A percentile compares a stretch with the other conserved stretches of the same genome.
phyloP scores from a whole-genome alignment of 257 asterid genomes.

The Solanum etuberosum region DNA sequence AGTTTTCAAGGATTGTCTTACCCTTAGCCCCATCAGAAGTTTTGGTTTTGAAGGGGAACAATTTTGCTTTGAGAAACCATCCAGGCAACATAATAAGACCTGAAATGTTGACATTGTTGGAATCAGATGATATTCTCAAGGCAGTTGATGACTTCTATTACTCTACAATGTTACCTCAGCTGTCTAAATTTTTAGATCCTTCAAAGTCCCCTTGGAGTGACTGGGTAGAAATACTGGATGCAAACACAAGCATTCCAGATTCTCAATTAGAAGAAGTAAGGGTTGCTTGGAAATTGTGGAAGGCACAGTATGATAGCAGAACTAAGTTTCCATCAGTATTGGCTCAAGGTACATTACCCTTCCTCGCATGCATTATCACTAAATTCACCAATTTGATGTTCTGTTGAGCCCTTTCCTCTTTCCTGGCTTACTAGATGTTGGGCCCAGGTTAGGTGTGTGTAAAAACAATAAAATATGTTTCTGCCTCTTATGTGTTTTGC shows the following conservation, averaged over 20 bases:
- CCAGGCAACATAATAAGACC: constrained; percentile 71
- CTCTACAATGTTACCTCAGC: constrained; percentile 57
- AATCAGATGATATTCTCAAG: constrained; percentile 61
- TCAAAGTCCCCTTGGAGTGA: constrained; percentile 60
- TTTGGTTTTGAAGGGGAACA: constrained; percentile 62
- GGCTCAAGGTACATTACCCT: constrained; percentile 8
- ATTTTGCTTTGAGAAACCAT: constrained; percentile 52
- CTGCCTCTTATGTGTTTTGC: not conserved
- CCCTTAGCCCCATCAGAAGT: constrained; percentile 97
- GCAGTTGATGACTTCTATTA: constrained; percentile 51
- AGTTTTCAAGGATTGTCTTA: constrained; percentile 66
- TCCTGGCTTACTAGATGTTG: not conserved
- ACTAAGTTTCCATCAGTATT: constrained; percentile 16
- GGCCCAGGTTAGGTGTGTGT: not conserved
- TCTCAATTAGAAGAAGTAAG: constrained; percentile 53
- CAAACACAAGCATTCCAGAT: constrained; percentile 66
- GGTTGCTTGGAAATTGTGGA: constrained; percentile 60
- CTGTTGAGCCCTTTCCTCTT: not conserved
- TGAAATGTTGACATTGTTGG: constrained; percentile 66
- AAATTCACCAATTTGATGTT: not conserved
- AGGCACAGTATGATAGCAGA: constrained; percentile 24
- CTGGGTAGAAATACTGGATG: constrained; percentile 62
- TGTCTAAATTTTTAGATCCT: constrained; percentile 56
- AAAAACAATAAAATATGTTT: not conserved
- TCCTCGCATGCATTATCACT: not conserved